phyloP scores from a whole-genome alignment of 192 early-diverging fungal species.

The Coemansia sp. region DNA sequence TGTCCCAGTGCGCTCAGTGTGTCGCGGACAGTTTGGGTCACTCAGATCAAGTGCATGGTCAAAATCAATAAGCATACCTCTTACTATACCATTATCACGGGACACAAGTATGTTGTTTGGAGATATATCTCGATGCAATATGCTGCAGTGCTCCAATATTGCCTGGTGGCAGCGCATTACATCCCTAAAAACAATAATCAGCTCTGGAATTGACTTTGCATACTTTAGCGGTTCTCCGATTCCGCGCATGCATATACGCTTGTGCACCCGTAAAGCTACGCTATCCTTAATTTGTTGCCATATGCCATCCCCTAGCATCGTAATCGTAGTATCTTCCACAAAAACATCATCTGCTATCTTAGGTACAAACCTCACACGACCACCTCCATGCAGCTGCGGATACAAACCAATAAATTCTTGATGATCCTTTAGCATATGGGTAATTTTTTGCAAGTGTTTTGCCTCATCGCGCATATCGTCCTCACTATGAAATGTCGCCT shows the following conservation, averaged over 20 bases:
- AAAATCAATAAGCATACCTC: slow-evolving; percentile 35
- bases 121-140: slow-evolving; percentile 30
- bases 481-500: background rate
- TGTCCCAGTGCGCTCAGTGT: slow-evolving; percentile 19
- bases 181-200: slow-evolving; percentile 19
- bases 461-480: slow-evolving; percentile 3
- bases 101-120: slow-evolving; percentile 16
- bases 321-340: slow-evolving; percentile 7
- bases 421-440: background rate
- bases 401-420: slow-evolving; percentile 2
- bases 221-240: slow-evolving; percentile 14
- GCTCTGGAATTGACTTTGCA: slow-evolving; percentile 3
- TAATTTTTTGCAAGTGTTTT: background rate
- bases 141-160: slow-evolving; percentile 2
- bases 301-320: background rate
- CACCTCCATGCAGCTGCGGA: slow-evolving; percentile 5
- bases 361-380: slow-evolving; percentile 1
- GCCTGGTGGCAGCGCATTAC: slow-evolving; percentile 15
- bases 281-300: slow-evolving; percentile 6
- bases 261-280: slow-evolving; percentile 6
- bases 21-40: background rate
- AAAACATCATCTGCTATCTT: background rate
- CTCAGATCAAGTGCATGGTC: slow-evolving; percentile 17
- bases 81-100: background rate
- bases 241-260: slow-evolving; percentile 10